Percentiles rank a stretch among this genome's conserved stretches.
These are phyloP conservation scores for Aspergillus tamarii DNA, from an alignment of 2,329 filamentous ascomycete genomes.

Conservation along the genomic window DNA sequence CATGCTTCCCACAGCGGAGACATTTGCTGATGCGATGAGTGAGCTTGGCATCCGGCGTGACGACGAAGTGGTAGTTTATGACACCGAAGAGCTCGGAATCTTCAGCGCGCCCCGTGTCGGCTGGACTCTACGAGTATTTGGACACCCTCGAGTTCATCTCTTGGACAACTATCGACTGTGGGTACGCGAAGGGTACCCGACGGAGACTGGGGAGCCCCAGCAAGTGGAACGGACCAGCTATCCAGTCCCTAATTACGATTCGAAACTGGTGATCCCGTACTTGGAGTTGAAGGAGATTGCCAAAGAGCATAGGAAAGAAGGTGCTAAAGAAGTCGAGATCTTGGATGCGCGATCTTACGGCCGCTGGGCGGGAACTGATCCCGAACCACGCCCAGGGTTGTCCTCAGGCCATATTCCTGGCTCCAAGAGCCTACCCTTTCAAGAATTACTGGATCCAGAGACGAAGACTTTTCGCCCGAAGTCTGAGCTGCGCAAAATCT, in stretches of 20 bases:
- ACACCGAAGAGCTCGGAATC: conserved; percentile 86
- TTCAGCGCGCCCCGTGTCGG: conserved; percentile 92
- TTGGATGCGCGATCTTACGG: conserved; percentile 82
- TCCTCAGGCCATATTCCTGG: conserved; percentile 91
- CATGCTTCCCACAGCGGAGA: conserved; percentile 83
- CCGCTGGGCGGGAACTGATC: conserved; percentile 78
- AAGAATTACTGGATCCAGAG: conserved; percentile 75
- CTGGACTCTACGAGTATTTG: conserved; percentile 91
- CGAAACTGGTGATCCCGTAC: conserved; percentile 72
- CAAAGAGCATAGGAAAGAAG: conserved; percentile 77
- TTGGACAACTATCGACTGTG: conserved; percentile 96
- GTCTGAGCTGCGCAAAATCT: conserved; percentile 73
- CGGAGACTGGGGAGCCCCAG: conserved; percentile 67
- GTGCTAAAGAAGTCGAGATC: conserved; percentile 80
- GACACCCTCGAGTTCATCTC: conserved; percentile 83
- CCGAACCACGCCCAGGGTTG: conserved; percentile 83
- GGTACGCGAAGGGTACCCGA: conserved; percentile 80
- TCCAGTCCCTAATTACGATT: conserved; percentile 59
- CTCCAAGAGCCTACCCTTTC: conserved; percentile 80
- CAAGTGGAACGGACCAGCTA: conserved; percentile 50
- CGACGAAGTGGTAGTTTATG: conserved; percentile 92
- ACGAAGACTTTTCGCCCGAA: conserved; percentile 78
- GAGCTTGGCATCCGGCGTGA: conserved; percentile 83
- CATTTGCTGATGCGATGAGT: conserved; percentile 87
- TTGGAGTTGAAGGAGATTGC: conserved; percentile 81